Evolutionary conservation across 1,139 yeast genomes (phyloP), one percentile per base, ranked within the genome.

Genomic region (Saccharomycopsis phalli): DNA sequence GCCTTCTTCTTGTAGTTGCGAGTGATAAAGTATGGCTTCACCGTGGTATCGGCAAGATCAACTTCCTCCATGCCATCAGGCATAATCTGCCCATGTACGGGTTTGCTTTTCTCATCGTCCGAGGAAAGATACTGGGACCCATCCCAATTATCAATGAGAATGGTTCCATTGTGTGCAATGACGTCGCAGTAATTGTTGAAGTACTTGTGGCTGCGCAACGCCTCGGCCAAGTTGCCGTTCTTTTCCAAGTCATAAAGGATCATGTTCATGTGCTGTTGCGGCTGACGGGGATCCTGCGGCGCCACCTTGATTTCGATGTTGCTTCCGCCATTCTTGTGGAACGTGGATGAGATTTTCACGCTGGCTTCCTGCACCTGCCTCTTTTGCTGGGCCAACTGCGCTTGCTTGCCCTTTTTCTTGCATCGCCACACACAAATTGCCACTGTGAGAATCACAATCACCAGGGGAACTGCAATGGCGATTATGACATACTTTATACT

Each of bases 131-230:
- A 18, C 14, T 27, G 13, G 34, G 28, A 20, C 31, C 28, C 13
- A 27, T 36, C 22, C 21, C 25, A 28, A 28, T 19, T 6, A 22
- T 17, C 11, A 28, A 19, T n/a, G 30, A 22, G 8, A 34, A 30
- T 30, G 26, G n/a, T n/a, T 17, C 35, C 36, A n/a, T 34, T 29
- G 20, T 45, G 32, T 14, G 33, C 11, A 7, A 34, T 17, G 11
- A 44, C 10, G 18, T 44, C 45, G n/a, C 41, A 31, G 31, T 44
- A 44, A 18, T 44, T 41, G 31, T 34, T 43, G 36, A 43, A 43
- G 18, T 44, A 44, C 16, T 20, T 35, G 25, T 44, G 41, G 27
- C 36, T 38, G 28, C 42, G 29, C n/a, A 44, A 32, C 30, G 41
- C 45, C 2, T 36, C 34, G 16, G 32, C 36, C 13, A 42, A 31